Percentiles rank a stretch among this genome's conserved stretches.
Evolutionary conservation across 192 early-diverging fungal genomes (phyloP).

Genomic region (Thamnidium elegans): DNA sequence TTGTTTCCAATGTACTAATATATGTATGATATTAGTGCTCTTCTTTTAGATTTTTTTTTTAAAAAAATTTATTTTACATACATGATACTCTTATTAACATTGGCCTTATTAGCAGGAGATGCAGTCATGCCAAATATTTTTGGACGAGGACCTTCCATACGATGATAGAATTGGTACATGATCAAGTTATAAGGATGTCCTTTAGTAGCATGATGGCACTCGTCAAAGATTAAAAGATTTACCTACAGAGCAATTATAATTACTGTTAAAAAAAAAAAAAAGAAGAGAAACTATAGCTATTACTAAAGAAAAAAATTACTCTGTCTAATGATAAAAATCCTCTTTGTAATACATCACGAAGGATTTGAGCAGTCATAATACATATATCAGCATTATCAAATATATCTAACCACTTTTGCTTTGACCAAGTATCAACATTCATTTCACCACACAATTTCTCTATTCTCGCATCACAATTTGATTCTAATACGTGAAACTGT

Average conservation of each 20-base stretch:
- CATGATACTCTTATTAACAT: slow-evolving; percentile 3
- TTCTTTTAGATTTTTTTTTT: too few relatives aligned
- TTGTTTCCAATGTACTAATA: slow-evolving; percentile 49
- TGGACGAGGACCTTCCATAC: slow-evolving; percentile 50
- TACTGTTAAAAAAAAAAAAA: too few relatives aligned
- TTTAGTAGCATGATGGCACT: slow-evolving; percentile 83
- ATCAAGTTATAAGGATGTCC: slow-evolving; percentile 73
- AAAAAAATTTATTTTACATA: background rate
- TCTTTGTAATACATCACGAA: slow-evolving; percentile 70
- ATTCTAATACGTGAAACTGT: slow-evolving; percentile 70
- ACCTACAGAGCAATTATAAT: slow-evolving; percentile 44
- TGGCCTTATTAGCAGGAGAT: slow-evolving; percentile 57
- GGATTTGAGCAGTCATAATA: slow-evolving; percentile 83
- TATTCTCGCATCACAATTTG: slow-evolving; percentile 65
- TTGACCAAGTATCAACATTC: slow-evolving; percentile 58
- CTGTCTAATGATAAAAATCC: slow-evolving; percentile 60
- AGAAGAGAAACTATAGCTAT: too few relatives aligned
- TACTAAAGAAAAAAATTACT: slow-evolving; percentile 30
- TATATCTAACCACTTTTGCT: slow-evolving; percentile 55
- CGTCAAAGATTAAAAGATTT: slow-evolving; percentile 87
- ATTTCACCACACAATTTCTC: slow-evolving; percentile 62
- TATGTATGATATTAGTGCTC: background rate
- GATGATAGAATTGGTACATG: slow-evolving; percentile 78
- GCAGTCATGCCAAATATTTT: slow-evolving; percentile 92
- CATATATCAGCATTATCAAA: slow-evolving; percentile 63